Conservation (phyloP, 805 yeast species). For the Hanseniaspora occidentalis region DNA sequence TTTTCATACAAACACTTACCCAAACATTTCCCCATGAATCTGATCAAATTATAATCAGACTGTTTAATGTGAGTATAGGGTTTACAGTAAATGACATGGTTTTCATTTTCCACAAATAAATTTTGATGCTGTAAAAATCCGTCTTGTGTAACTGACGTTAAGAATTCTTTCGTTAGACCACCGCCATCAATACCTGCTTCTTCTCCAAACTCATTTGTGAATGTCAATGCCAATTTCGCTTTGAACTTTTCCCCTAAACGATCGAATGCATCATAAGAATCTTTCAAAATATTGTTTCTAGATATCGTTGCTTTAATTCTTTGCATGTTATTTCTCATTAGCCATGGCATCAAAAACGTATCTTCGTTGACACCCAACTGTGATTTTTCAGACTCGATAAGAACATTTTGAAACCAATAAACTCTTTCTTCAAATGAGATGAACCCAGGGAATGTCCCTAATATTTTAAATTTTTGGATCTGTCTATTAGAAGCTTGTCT, state of each 20-base stretch:
- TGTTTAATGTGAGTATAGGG: constrained; percentile 11
- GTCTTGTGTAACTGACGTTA: constrained; percentile 58
- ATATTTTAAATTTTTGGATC: constrained; percentile 33
- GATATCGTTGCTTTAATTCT: constrained; percentile 40
- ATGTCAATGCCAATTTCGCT: constrained; percentile 46
- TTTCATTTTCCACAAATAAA: constrained; percentile 32
- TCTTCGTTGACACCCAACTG: constrained; percentile 26
- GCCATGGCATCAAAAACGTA: constrained; percentile 12
- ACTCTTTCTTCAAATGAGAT: constrained; percentile 68
- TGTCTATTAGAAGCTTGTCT: constrained; percentile 10
- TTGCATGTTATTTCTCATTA: neutral
- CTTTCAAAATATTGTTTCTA: constrained; percentile 60
- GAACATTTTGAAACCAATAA: constrained; percentile 40
- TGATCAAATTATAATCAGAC: constrained; percentile 25
- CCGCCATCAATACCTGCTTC: constrained; percentile 97
- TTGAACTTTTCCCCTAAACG: constrained; percentile 46
- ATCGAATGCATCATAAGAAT: constrained; percentile 53
- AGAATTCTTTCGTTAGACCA: constrained; percentile 83
- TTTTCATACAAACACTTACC: constrained; percentile 86
- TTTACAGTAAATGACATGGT: constrained; percentile 59
- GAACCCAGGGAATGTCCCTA: constrained; percentile 64
- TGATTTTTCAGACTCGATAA: neutral
- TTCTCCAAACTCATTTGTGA: constrained; percentile 56
- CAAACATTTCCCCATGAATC: constrained; percentile 68
- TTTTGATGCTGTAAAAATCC: constrained; percentile 38